Conservation (phyloP, 306 rosid genomes). For the Dryas octopetala region DNA sequence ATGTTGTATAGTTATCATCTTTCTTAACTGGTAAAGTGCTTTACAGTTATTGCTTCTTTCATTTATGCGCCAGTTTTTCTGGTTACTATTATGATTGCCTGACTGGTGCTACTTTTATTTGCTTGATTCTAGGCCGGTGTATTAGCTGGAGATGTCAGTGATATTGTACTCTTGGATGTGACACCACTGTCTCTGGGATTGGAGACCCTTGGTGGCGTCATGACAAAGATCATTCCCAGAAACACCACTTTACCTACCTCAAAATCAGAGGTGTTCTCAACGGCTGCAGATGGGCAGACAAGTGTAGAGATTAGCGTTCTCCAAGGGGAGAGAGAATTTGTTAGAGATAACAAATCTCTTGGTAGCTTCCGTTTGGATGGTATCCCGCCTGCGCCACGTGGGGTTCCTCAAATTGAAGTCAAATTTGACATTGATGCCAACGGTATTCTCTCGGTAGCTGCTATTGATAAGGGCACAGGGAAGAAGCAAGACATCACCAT, state of each 20-base stretch:
- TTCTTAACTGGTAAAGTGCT: neutral
- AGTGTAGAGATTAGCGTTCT: conserved; percentile 79
- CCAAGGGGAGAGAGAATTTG: conserved; percentile 94
- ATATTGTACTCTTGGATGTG: conserved; percentile 78
- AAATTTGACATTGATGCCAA: conserved; percentile 94
- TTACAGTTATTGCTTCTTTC: neutral
- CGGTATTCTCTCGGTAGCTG: conserved; percentile 85
- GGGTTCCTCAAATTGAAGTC: conserved; percentile 98
- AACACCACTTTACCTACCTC: conserved; percentile 97
- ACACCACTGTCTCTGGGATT: conserved; percentile 64
- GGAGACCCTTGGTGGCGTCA: conserved; percentile 78
- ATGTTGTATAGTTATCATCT: neutral
- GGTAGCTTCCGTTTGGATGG: conserved; percentile 98
- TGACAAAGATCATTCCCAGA: conserved; percentile 95
- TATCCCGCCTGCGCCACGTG: conserved; percentile 93
- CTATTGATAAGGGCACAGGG: conserved; percentile 91
- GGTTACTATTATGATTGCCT: neutral
- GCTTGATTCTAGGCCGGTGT: conserved; percentile 61
- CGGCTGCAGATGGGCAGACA: conserved; percentile 84
- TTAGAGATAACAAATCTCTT: conserved; percentile 92
- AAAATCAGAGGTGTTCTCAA: conserved; percentile 86
- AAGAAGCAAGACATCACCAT: conserved; percentile 95
- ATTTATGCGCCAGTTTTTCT: too few species aligned
- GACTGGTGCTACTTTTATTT: conserved; percentile 1
- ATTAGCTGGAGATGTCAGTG: conserved; percentile 75